Conservation (phyloP, 768 basidiomycete genomes). For the Leccinum subtestaceum region DNA sequence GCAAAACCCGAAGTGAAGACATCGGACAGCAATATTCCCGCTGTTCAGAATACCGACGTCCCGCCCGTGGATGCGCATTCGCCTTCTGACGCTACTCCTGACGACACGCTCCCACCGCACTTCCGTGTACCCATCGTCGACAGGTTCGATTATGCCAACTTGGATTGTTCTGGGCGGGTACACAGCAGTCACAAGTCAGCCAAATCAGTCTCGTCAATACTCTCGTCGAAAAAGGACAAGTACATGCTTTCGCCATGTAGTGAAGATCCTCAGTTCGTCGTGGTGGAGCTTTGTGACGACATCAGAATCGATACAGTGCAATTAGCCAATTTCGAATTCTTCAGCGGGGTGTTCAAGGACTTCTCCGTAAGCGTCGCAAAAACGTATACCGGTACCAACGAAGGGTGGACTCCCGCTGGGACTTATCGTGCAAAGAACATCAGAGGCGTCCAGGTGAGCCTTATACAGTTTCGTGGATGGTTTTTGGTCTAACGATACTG, state of each 20-base stretch:
- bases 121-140: conserved; percentile 76
- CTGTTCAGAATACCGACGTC: conserved; percentile 3
- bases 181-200: conserved; percentile 79
- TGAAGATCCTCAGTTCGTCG: conserved; percentile 64
- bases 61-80: conserved; percentile 8
- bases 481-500: conserved; percentile 1
- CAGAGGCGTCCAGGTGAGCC: conserved; percentile 82
- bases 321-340: conserved; percentile 96
- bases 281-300: conserved; percentile 97
- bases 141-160: conserved; percentile 91
- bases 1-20: conserved; percentile 4
- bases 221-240: conserved; percentile 85
- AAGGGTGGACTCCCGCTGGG: conserved; percentile 73
- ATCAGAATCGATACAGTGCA: conserved; percentile 96
- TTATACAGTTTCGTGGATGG: neutral
- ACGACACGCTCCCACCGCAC: conserved; percentile 47
- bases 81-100: conserved; percentile 13
- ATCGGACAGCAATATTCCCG: neutral
- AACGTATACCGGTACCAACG: conserved; percentile 59
- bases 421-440: conserved; percentile 85
- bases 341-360: conserved; percentile 93
- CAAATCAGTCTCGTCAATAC: conserved; percentile 78
- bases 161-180: conserved; percentile 92
- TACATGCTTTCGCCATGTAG: conserved; percentile 97
- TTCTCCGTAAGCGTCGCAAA: conserved; percentile 86